A percentile compares a stretch with the other conserved stretches of the same genome.
phyloP scores from a whole-genome alignment of 1,284 basidiomycete genomes.

The Apiotrichum brassicae region DNA sequence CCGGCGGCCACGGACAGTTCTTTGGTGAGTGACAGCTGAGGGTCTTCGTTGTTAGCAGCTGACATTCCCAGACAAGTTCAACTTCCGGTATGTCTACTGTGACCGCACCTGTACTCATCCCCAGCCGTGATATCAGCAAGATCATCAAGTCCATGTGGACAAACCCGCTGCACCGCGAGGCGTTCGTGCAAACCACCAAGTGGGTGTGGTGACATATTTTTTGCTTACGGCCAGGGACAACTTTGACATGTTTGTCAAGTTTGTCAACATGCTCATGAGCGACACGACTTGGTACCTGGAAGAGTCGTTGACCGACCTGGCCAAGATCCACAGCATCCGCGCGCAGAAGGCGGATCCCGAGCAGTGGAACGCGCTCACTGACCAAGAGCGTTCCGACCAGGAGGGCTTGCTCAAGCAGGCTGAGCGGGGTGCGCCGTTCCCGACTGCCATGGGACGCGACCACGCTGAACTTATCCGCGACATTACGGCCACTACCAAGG shows the following conservation, averaged over 20 bases:
- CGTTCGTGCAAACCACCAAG: conserved; percentile 70
- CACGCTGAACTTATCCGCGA: conserved; percentile 83
- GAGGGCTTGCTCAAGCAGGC: conserved; percentile 70
- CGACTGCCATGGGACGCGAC: conserved; percentile 77
- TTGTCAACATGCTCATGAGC: conserved; percentile 97
- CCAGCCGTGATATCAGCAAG: conserved; percentile 72
- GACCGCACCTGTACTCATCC: not conserved
- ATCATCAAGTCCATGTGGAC: conserved; percentile 84
- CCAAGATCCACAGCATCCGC: conserved; percentile 82
- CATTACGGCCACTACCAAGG: conserved; percentile 85
- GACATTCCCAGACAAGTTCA: conserved; percentile 39
- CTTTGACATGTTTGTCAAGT: conserved; percentile 85
- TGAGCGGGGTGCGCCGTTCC: conserved; percentile 76
- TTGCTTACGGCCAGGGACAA: conserved; percentile 56
- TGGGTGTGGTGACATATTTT: conserved; percentile 46
- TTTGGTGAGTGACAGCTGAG: conserved; percentile 61
- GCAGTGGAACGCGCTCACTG: conserved; percentile 60
- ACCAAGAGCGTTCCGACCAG: conserved; percentile 73
- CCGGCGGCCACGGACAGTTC: conserved; percentile 95
- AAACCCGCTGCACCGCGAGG: conserved; percentile 76
- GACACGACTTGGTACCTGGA: conserved; percentile 98
- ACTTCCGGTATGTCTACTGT: conserved; percentile 17
- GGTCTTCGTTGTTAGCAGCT: not conserved
- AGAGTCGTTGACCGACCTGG: conserved; percentile 83
- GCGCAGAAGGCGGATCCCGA: conserved; percentile 69